Evolutionary conservation across 2,329 filamentous ascomycete species (phyloP).

Genomic region (Aureobasidium melanogenum): DNA sequence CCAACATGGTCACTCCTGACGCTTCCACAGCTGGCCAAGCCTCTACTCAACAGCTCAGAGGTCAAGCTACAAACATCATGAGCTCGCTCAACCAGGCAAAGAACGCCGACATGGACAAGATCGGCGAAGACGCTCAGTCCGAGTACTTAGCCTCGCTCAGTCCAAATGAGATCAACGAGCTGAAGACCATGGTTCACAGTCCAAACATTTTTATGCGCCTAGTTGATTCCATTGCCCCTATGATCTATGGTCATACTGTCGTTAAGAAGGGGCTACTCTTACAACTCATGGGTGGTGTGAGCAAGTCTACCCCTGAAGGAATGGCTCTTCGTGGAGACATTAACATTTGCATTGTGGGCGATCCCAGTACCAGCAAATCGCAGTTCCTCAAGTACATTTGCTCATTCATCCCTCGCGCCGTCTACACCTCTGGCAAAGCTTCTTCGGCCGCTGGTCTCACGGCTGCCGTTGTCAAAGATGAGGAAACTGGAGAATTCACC

Average conservation of each 20-base stretch:
- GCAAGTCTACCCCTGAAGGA: slow-evolving; percentile 83
- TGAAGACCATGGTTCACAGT: slow-evolving; percentile 87
- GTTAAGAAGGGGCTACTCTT: slow-evolving; percentile 95
- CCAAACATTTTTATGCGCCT: slow-evolving; percentile 91
- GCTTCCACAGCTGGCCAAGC: slow-evolving; percentile 66
- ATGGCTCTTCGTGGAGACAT: slow-evolving; percentile 96
- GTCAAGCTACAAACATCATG: slow-evolving; percentile 75
- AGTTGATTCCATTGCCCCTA: slow-evolving; percentile 89
- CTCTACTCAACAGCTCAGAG: slow-evolving; percentile 57
- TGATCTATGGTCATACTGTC: slow-evolving; percentile 93
- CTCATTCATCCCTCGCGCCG: slow-evolving; percentile 88
- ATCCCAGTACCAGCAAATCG: slow-evolving; percentile 93
- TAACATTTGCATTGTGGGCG: slow-evolving; percentile 97
- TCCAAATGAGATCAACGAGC: slow-evolving; percentile 77
- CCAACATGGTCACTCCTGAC: slow-evolving; percentile 92
- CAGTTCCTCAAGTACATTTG: slow-evolving; percentile 98
- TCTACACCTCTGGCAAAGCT: slow-evolving; percentile 96
- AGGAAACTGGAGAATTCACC: slow-evolving; percentile 96
- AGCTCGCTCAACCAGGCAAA: slow-evolving; percentile 69
- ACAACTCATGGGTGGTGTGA: slow-evolving; percentile 91
- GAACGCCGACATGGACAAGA: slow-evolving; percentile 56
- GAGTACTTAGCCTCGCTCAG: slow-evolving; percentile 82
- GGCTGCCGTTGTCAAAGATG: slow-evolving; percentile 92
- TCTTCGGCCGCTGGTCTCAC: slow-evolving; percentile 96
- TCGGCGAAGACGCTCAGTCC: slow-evolving; percentile 78